A percentile compares a stretch with the other conserved stretches of the same genome.
Evolutionary conservation across 108 stramenopile genomes (phyloP).

Genomic region (Skeletonema marinoi): DNA sequence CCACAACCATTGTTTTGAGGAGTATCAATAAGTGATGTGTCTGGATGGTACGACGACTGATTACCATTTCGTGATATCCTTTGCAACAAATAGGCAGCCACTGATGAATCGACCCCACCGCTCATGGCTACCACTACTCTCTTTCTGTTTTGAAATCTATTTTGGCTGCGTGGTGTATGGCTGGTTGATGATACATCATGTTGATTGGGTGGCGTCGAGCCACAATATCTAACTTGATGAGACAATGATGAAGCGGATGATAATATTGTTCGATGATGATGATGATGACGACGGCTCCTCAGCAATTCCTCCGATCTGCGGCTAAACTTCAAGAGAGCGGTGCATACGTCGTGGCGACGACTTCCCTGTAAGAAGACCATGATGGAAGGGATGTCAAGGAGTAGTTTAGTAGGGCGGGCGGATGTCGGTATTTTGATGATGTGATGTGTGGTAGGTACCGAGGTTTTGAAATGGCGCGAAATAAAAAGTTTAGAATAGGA

Average conservation of each 20-base stretch:
- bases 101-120: slow-evolving; percentile 97
- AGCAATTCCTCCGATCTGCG: no score
- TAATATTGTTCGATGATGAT: no score
- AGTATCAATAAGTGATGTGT: background rate
- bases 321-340: no score
- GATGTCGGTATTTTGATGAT: no score
- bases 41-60: background rate
- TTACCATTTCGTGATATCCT: slow-evolving; percentile 1
- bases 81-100: slow-evolving; percentile 82
- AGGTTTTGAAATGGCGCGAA: no score
- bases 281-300: no score
- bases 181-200: background rate
- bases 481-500: no score
- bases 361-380: no score
- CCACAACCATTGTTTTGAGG: background rate
- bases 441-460: no score
- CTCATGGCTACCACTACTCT: slow-evolving; percentile 91
- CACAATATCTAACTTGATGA: background rate
- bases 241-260: background rate
- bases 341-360: no score
- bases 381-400: no score
- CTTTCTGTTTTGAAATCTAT: background rate
- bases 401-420: no score
- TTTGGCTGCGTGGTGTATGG: background rate
- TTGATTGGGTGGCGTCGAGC: background rate